Conservation (phyloP, 495 filamentous ascomycete species). For the Talaromyces thailandensis region DNA sequence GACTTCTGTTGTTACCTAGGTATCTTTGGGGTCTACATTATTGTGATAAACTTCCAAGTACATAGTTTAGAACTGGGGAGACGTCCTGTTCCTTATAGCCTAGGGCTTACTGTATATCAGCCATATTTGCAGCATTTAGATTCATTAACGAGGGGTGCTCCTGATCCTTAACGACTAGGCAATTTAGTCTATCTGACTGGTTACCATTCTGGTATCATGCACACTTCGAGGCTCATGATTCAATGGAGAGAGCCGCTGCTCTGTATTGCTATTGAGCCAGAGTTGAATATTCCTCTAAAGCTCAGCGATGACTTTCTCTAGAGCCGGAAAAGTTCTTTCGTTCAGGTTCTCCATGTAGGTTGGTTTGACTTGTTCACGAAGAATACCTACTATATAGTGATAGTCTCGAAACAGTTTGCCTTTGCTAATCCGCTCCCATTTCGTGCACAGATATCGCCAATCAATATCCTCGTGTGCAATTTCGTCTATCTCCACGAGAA, state of each 20-base stretch:
- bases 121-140: too few relatives aligned
- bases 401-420: neutral
- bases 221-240: too few relatives aligned
- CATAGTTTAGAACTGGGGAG: too few relatives aligned
- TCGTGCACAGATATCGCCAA: neutral
- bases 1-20: too few relatives aligned
- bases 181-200: too few relatives aligned
- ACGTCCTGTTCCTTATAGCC: too few relatives aligned
- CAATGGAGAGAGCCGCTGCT: too few relatives aligned
- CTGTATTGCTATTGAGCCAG: neutral
- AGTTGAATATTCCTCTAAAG: neutral
- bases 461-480: neutral
- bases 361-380: neutral
- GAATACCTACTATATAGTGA: neutral
- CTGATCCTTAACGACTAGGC: neutral
- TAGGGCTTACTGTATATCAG: too few relatives aligned
- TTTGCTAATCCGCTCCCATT: neutral
- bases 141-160: neutral
- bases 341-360: neutral
- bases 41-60: too few relatives aligned
- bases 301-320: neutral
- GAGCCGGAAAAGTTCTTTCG: neutral
- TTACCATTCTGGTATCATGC: too few relatives aligned
- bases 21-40: too few relatives aligned
- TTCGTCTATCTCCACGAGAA: slow-evolving; percentile 4